These are phyloP conservation scores for Phoenix dactylifera DNA, from an alignment of 176 grass and related monocot species.

Conservation along the genomic window DNA sequence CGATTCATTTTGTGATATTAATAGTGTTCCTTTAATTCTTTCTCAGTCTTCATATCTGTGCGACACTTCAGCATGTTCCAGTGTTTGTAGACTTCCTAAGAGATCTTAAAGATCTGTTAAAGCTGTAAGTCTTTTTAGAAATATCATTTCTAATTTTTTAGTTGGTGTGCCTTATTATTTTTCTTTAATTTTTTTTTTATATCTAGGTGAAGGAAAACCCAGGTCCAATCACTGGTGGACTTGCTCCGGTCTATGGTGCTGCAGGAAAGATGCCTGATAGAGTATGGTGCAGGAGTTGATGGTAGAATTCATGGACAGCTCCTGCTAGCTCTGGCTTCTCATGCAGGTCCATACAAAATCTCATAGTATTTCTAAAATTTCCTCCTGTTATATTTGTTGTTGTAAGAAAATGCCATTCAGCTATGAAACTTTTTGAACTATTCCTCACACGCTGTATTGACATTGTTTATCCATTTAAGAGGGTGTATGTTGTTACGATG, in stretches of 20 bases:
- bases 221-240: conserved; percentile 67
- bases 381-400: no score
- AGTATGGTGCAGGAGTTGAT: conserved; percentile 72
- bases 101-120: conserved; percentile 52
- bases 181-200: conserved; percentile 1
- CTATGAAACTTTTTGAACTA: no score
- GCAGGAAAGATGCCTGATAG: conserved; percentile 98
- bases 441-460: no score
- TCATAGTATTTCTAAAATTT: no score
- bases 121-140: conserved; percentile 48
- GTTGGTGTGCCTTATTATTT: no score
- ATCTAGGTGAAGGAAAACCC: conserved; percentile 79
- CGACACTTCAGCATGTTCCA: conserved; percentile 71
- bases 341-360: no score
- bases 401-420: no score
- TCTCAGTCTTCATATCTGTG: conserved; percentile 85
- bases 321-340: conserved; percentile 32
- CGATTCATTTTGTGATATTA: no score
- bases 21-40: background rate
- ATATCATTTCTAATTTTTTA: background rate
- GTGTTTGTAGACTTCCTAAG: conserved; percentile 50
- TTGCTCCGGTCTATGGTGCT: conserved; percentile 77
- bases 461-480: no score
- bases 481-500: no score
- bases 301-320: conserved; percentile 94